A percentile compares a stretch with the other conserved stretches of the same genome.
phyloP scores from a whole-genome alignment of 75 land plant species.

The Adiantum capillusveneris region DNA sequence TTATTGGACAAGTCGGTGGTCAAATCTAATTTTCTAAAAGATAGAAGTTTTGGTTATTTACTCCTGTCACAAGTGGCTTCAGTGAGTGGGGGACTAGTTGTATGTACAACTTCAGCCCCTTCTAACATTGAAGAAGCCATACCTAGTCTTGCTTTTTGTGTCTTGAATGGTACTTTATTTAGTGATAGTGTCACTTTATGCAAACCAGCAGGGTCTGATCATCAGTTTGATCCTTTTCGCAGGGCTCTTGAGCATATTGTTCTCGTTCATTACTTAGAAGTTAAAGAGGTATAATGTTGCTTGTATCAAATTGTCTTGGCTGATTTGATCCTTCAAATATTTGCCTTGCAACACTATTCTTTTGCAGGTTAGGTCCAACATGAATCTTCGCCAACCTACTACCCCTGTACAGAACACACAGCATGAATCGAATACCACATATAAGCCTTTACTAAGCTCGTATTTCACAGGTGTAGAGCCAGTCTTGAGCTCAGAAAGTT shows the following conservation, averaged over 20 bases:
- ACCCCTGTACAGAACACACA: background rate
- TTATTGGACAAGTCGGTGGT: constrained; percentile 67
- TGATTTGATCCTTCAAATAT: too few relatives aligned
- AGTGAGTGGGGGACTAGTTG: too few relatives aligned
- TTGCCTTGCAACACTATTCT: too few relatives aligned
- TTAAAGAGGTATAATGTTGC: constrained; percentile 42
- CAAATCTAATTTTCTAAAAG: too few relatives aligned
- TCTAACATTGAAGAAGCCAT: too few relatives aligned
- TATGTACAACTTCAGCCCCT: too few relatives aligned
- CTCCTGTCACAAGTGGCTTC: too few relatives aligned
- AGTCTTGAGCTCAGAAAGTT: background rate
- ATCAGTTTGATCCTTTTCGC: constrained; percentile 11
- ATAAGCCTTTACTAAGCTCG: background rate
- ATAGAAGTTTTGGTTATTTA: too few relatives aligned
- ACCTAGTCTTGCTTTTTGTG: too few relatives aligned
- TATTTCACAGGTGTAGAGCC: background rate
- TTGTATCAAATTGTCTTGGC: constrained; percentile 2
- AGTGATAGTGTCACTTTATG: background rate
- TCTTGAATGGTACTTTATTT: too few relatives aligned
- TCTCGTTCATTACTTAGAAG: constrained; percentile 80
- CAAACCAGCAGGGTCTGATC: background rate
- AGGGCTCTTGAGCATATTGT: constrained; percentile 73
- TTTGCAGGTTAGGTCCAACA: background rate
- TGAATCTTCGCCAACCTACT: background rate
- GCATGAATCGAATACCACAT: background rate